Conservation (phyloP, 2,329 filamentous ascomycete species). For the Zarea fungicola region DNA sequence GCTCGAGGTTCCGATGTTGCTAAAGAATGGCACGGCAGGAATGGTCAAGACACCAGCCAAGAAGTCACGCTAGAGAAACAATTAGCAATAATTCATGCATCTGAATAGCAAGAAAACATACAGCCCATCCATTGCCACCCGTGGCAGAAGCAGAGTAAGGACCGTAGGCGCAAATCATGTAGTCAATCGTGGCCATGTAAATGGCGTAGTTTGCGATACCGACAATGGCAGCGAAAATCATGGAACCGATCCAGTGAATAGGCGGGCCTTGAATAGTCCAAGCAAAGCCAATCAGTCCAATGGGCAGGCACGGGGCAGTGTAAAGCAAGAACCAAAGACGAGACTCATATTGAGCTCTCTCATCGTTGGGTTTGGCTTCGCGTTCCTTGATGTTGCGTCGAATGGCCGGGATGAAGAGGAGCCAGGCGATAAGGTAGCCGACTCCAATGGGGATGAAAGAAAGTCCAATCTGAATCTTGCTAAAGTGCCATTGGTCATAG, state of each 20-base stretch:
- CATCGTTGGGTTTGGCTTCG: constrained; percentile 44
- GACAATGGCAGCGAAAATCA: constrained; percentile 60
- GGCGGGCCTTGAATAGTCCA: constrained; percentile 61
- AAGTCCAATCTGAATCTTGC: constrained; percentile 50
- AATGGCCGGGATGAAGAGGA: constrained; percentile 54
- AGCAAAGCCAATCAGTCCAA: constrained; percentile 66
- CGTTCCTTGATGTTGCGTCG: constrained; percentile 48
- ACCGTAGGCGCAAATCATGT: constrained; percentile 71
- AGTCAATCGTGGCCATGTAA: constrained; percentile 73
- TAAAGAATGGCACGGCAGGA: constrained; percentile 60
- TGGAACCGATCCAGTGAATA: constrained; percentile 62
- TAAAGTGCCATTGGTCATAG: constrained; percentile 62
- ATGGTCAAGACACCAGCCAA: constrained; percentile 67
- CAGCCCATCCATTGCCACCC: constrained; percentile 67
- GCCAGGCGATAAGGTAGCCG: constrained; percentile 60
- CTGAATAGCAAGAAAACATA: neutral
- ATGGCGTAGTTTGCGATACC: constrained; percentile 70
- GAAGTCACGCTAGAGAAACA: constrained; percentile 50
- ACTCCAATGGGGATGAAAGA: constrained; percentile 62
- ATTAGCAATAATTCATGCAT: neutral
- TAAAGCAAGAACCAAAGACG: constrained; percentile 62
- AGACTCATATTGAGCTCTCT: constrained; percentile 63
- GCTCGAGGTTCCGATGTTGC: constrained; percentile 45
- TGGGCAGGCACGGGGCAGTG: constrained; percentile 53
- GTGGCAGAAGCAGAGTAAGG: constrained; percentile 70